Base-by-base conservation (phyloP, 208 protist species). In the Acanthamoeba healyi region DNA sequence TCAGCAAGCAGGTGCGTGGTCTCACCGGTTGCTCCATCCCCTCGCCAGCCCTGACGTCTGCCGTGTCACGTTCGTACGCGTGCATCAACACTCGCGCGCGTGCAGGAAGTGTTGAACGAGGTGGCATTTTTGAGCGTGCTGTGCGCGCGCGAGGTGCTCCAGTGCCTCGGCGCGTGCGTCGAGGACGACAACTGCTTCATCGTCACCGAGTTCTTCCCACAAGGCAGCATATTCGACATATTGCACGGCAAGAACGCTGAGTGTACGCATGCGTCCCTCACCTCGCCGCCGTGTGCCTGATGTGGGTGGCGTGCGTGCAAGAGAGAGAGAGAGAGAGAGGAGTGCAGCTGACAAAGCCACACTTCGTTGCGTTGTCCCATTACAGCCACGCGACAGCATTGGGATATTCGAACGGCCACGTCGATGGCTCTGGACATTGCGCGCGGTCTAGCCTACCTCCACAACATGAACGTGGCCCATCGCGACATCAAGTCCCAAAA, bases 361-460 rank as follows among this genome's bases (percentile, higher is more conserved):
- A n/a, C n/a, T n/a, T n/a, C n/a, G 72, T 88, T 88, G 49, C 29
- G 44, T 22, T 40, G 40, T 36, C 44, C 74, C 22, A 34, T 79
- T 79, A 17, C 70, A 79, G 70, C 70, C 10, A 42, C 61, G 38
- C 17, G 58, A 4, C 22, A 77, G 29, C 51, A 46, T 40, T 92
- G 86, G 86, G 44, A 74, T 32, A 74, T 92, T 19, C 19, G 26
- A 14, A 74, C 51, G 24, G 61, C 86, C 17, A 34, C 96, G 34
- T 51, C 93, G 58, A 65, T 97, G 19, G 95, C 95, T 63, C 89
- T 95, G 24, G 96, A 97, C 89, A 94, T 95, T 49, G 96, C 96
- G 10, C n/a, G 93, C 38, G 96, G 95, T 26, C 93, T 97, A 95
- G 92, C 95, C 26, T 97, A 96, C 51, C 86, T 97, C 10, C 96